Percentiles rank a stretch among this genome's conserved stretches.
Evolutionary conservation across 371 early-diverging fungal species (phyloP).

Genomic region (Syncephalastrum contaminatum): DNA sequence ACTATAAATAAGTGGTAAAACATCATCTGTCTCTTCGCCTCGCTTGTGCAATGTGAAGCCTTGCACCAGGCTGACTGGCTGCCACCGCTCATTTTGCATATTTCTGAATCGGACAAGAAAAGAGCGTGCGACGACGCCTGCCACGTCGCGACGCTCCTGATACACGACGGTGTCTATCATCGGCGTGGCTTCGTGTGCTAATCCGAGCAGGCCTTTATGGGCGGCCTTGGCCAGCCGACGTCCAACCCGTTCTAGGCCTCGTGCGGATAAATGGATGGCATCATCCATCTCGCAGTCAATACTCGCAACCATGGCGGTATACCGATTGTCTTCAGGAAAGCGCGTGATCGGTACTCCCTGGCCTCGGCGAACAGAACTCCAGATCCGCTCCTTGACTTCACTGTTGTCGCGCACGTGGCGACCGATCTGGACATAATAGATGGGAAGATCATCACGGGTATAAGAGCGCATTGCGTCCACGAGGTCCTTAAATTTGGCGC

Average conservation of each 20-base stretch:
- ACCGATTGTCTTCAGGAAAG: no score
- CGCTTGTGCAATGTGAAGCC: slow-evolving; percentile 17
- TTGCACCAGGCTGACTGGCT: neutral
- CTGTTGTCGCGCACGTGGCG: slow-evolving; percentile 16
- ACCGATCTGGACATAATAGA: slow-evolving; percentile 32
- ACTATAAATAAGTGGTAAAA: slow-evolving; percentile 10
- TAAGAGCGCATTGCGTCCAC: slow-evolving; percentile 14
- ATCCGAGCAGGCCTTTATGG: neutral
- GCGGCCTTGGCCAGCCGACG: slow-evolving; percentile 30
- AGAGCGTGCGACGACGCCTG: neutral
- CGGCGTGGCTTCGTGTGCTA: neutral
- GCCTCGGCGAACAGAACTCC: slow-evolving; percentile 24
- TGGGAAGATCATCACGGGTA: slow-evolving; percentile 13
- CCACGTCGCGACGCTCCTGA: no score
- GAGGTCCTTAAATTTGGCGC: slow-evolving; percentile 14
- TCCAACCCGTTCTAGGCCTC: slow-evolving; percentile 23
- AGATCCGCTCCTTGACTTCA: slow-evolving; percentile 6
- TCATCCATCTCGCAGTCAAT: slow-evolving; percentile 41
- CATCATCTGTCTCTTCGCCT: neutral
- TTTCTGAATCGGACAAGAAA: slow-evolving; percentile 1
- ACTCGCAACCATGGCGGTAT: no score
- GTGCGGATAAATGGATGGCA: slow-evolving; percentile 33
- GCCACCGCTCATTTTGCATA: neutral
- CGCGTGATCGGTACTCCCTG: slow-evolving; percentile 11
- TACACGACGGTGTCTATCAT: no score